Conservation (phyloP, 2,329 filamentous ascomycete genomes). For the Alternaria viburni region DNA sequence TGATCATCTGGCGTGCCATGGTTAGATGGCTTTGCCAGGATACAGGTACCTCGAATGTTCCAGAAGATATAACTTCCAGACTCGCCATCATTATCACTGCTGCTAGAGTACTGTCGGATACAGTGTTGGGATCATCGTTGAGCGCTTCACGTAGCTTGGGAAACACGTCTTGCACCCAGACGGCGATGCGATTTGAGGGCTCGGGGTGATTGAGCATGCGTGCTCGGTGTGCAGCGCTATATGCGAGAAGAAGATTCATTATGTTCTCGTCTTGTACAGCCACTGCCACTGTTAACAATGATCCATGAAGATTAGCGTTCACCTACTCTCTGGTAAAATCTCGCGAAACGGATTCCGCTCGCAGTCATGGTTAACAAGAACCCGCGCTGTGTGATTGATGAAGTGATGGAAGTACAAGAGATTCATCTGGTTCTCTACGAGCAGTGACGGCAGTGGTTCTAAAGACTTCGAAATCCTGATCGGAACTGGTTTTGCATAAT, state of each 20-base stretch:
- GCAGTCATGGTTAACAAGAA: constrained; percentile 68
- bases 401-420: constrained; percentile 77
- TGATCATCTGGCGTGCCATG: constrained; percentile 77
- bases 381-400: constrained; percentile 78
- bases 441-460: constrained; percentile 61
- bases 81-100: constrained; percentile 86
- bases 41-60: constrained; percentile 79
- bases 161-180: constrained; percentile 81
- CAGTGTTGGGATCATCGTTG: constrained; percentile 54
- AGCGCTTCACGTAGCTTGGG: constrained; percentile 73
- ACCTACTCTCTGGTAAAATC: constrained; percentile 67
- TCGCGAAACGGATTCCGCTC: constrained; percentile 65
- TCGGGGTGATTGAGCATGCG: constrained; percentile 75
- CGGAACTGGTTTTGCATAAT: constrained; percentile 72
- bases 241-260: constrained; percentile 77
- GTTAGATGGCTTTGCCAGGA: constrained; percentile 81
- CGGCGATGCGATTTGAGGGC: constrained; percentile 76
- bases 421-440: constrained; percentile 79
- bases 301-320: no score
- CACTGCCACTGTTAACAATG: constrained; percentile 55
- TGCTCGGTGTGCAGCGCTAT: constrained; percentile 83
- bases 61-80: constrained; percentile 81
- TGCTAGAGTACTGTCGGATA: constrained; percentile 76
- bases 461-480: constrained; percentile 67
- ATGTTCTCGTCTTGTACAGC: constrained; percentile 73